Evolutionary conservation across 1,139 yeast species (phyloP), one percentile per base, ranked within the genome.

Genomic region (Yamadazyma friedrichii): DNA sequence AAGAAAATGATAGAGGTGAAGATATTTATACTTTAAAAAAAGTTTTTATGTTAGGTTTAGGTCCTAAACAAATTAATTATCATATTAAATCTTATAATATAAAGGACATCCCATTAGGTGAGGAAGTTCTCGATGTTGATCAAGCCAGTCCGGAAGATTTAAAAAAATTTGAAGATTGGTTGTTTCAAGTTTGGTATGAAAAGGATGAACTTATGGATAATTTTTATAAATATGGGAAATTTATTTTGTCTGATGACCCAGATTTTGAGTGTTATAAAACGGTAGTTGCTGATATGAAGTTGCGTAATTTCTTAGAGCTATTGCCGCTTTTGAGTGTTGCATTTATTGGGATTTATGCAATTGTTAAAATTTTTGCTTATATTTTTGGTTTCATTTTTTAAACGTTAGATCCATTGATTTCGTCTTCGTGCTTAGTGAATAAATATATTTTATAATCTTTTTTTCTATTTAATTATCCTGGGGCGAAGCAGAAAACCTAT

Each of bases 131-230:
- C 15, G 74, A 67, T 44, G 70, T 72, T 9, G 79, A 71, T 41
- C 74, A 74, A 33, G 78, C 75, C 30, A 61, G 56, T 9, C 61
- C 57, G 2, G 76, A 69, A 41, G 70, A 65, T 42, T 60, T 75
- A 50, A 54, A 61, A 36, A 48, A 46, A 11, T 89, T 93, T 57
- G 88, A 84, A 44, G 62, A 72, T 25, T 93, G 98, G 98, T 62
- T 93, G 36, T 74, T 71, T 47, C 64, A 74, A 2, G 64, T 79
- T n/a, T 93, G 98, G 98, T 59, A 67, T 34, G 84, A 80, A 48
- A 93, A 93, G 60, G 98, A 93, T 60, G 62, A 61, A 36, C 59
- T 84, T 42, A 69, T 93, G 79, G 80, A 75, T 11, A 57, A 62
- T 28, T 87, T 78, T 54, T 83, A 80, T 54, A 57, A 65, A 25